These are phyloP conservation scores for Graphilbum fragrans DNA, from an alignment of 2,329 filamentous ascomycete genomes.

Conservation along the genomic window DNA sequence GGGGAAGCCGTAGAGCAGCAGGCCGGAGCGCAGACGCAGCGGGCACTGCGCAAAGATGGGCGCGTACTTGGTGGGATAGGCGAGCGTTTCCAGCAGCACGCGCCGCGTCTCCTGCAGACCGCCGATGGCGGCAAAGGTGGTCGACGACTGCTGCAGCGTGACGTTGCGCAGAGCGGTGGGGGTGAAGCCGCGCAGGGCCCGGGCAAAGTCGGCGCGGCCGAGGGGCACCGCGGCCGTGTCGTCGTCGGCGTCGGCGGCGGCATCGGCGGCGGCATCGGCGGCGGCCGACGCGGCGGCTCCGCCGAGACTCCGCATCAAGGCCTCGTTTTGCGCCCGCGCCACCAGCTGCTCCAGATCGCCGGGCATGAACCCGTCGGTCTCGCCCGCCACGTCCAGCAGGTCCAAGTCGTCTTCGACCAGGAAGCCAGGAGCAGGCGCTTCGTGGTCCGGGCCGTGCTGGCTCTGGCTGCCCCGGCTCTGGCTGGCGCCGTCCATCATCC, in stretches of 20 bases:
- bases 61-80: constrained; percentile 96
- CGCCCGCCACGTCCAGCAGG: constrained; percentile 82
- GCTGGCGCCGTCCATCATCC: constrained; percentile 70
- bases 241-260: constrained; percentile 24
- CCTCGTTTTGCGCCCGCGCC: constrained; percentile 79
- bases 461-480: constrained; percentile 31
- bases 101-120: constrained; percentile 77
- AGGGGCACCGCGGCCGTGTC: constrained; percentile 48
- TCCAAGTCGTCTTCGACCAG: constrained; percentile 67
- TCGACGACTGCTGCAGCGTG: constrained; percentile 83
- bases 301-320: constrained; percentile 71
- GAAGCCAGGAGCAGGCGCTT: constrained; percentile 44
- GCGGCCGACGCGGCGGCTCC: constrained; percentile 23
- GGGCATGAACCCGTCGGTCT: constrained; percentile 97
- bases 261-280: constrained; percentile 22
- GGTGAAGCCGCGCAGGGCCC: constrained; percentile 82
- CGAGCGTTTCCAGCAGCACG: constrained; percentile 85
- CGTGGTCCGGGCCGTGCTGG: constrained; percentile 1
- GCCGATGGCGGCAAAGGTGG: constrained; percentile 84
- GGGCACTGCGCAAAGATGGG: constrained; percentile 96
- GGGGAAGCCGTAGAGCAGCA: constrained; percentile 88
- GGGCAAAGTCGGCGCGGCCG: constrained; percentile 64
- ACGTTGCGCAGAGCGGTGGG: constrained; percentile 92
- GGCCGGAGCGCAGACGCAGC: constrained; percentile 81
- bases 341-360: constrained; percentile 82